These are phyloP conservation scores for Malus sylvestris DNA, from an alignment of 306 rosid species.

Conservation along the genomic window DNA sequence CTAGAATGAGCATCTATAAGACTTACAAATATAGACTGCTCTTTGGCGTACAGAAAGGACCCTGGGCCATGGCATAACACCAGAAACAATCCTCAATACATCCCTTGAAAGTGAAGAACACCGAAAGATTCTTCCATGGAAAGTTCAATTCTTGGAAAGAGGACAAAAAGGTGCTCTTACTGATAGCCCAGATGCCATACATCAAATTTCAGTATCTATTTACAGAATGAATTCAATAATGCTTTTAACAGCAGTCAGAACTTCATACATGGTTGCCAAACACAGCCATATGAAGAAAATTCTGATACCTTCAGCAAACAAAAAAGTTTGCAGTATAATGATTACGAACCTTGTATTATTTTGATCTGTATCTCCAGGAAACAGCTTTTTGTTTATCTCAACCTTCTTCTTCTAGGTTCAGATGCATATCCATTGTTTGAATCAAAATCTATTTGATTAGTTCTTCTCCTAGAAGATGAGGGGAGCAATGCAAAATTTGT, in stretches of 20 bases:
- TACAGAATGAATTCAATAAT: not conserved
- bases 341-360: conserved; percentile 8
- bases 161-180: not conserved
- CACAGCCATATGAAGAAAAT: not conserved
- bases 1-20: not conserved
- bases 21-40: not conserved
- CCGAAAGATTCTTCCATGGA: not conserved
- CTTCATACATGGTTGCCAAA: not conserved
- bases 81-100: not conserved
- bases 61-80: not conserved
- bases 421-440: conserved; percentile 20
- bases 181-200: not conserved
- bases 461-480: conserved; percentile 40
- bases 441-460: conserved; percentile 23
- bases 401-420: conserved; percentile 53
- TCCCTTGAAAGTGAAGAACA: not conserved
- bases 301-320: not conserved
- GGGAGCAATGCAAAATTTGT: conserved; percentile 17
- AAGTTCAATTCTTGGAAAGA: not conserved
- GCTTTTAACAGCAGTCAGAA: not conserved
- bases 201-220: not conserved
- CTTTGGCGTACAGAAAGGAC: not conserved
- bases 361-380: conserved; percentile 7
- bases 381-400: conserved; percentile 40
- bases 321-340: not conserved